Conservation (phyloP, 345 rosid species). For the thale cress (Arabidopsis thaliana) region DNA sequence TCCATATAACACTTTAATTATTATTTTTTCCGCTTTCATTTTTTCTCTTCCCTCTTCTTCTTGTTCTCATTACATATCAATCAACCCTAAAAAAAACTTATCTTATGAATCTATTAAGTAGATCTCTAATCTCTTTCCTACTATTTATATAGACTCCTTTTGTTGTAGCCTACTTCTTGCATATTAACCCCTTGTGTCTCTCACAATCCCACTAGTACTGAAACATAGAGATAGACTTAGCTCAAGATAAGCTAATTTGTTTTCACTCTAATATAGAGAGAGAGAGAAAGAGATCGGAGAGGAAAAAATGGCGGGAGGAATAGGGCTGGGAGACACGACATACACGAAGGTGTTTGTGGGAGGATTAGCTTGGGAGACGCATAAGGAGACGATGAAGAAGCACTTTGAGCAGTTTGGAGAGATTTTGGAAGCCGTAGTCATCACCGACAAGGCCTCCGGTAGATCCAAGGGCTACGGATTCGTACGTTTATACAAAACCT, state of each 20-base stretch:
- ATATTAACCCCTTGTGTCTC: constrained; percentile 27
- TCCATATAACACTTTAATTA: constrained; percentile 11
- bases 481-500: constrained; percentile 62
- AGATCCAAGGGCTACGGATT: constrained; percentile 99
- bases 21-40: neutral
- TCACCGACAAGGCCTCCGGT: constrained; percentile 94
- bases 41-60: constrained; percentile 20
- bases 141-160: constrained; percentile 40
- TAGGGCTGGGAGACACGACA: constrained; percentile 78
- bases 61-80: constrained; percentile 29
- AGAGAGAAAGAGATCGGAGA: constrained; percentile 24
- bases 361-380: constrained; percentile 98
- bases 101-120: constrained; percentile 33
- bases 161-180: constrained; percentile 38
- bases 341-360: constrained; percentile 97
- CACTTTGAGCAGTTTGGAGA: constrained; percentile 97
- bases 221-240: constrained; percentile 18
- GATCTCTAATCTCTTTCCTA: constrained; percentile 34
- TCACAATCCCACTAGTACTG: constrained; percentile 29
- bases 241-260: constrained; percentile 22
- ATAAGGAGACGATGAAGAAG: constrained; percentile 93
- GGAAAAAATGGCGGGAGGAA: constrained; percentile 42
- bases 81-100: constrained; percentile 37
- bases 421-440: constrained; percentile 96
- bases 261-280: neutral